Conservation (phyloP, 495 filamentous ascomycete species). For the Podospora conica region DNA sequence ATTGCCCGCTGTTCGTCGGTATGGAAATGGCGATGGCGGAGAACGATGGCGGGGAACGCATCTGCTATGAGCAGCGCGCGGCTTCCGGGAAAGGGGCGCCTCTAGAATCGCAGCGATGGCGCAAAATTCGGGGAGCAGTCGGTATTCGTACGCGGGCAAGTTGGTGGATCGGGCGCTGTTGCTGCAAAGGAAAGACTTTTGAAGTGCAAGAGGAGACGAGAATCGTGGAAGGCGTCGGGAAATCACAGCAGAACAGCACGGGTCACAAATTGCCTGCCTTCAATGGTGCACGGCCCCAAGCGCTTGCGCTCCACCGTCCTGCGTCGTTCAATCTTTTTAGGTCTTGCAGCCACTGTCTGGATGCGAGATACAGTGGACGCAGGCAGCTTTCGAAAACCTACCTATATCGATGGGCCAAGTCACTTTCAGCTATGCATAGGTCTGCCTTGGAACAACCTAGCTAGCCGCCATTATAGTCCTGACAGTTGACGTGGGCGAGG, state of each 20-base stretch:
- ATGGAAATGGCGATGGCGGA: too few relatives aligned
- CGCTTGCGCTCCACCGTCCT: background rate
- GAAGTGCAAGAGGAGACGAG: conserved; percentile 12
- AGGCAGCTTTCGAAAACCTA: background rate
- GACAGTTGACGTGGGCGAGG: background rate
- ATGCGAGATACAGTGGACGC: background rate
- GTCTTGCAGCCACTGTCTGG: background rate
- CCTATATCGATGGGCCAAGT: too few relatives aligned
- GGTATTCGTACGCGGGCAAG: background rate
- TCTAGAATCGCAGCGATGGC: background rate
- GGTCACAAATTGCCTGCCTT: conserved; percentile 25
- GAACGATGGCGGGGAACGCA: conserved; percentile 4
- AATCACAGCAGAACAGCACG: conserved; percentile 19
- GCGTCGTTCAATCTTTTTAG: background rate
- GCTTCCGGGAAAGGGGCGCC: background rate
- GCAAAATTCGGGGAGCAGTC: background rate
- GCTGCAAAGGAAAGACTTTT: conserved; percentile 19
- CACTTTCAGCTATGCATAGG: too few relatives aligned
- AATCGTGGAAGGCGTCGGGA: conserved; percentile 23
- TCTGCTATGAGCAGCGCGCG: background rate
- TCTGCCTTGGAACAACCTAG: too few relatives aligned
- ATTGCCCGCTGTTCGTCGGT: conserved; percentile 13
- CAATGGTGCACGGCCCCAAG: conserved; percentile 5
- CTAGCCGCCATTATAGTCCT: background rate
- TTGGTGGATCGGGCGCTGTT: conserved; percentile 4